Evolutionary conservation across 495 filamentous ascomycete genomes (phyloP), one percentile per base, ranked within the genome.

Genomic region (Xylaria intraflava): DNA sequence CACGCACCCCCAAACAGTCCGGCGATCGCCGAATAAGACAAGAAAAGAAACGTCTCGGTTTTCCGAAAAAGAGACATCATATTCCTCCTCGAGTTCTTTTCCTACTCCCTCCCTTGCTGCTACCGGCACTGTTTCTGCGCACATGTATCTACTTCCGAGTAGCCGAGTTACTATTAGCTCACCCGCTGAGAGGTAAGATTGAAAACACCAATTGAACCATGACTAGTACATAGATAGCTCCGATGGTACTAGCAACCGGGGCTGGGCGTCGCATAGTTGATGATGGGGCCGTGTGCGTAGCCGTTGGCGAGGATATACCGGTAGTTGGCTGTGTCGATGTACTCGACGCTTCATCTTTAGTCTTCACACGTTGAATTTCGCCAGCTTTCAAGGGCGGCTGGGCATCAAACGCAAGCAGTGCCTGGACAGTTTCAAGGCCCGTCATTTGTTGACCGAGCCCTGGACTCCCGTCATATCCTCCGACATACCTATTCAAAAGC

Each of bases 391-490:
- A 58, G 2, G 75, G 75, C 26, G 61, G 60, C 8, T 49, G 36
- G 2, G 72, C 69, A 31, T 69, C 42, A 10, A 60, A 54, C 6
- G 72, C 65, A 3, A 85, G 60, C 8, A 79, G 67, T 2, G 82
- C 80, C 62, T 85, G 78, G 6, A 91, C 73, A 19, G 85, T 81
- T 61, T 85, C 81, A 36, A 91, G 69, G 1, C 84, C 87, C 36
- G 75, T 78, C 78, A 90, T 79, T 65, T 88, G 80, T 70, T 88
- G 79, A 0, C 86, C 85, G n/a, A 88, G 66, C 2, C 84, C 83
- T 8, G 59, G 61, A 12, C 66, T 66, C 1, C 77, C 80, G 57
- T 90, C 87, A 69, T 80, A 88, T 11, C 72, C 71, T 11, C 69
- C 66, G 11, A 72, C 67, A 40, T 76, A 53, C 51, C 51, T 53